These are phyloP conservation scores for Daldinia decipiens DNA, from an alignment of 495 filamentous ascomycete genomes.

Conservation along the genomic window DNA sequence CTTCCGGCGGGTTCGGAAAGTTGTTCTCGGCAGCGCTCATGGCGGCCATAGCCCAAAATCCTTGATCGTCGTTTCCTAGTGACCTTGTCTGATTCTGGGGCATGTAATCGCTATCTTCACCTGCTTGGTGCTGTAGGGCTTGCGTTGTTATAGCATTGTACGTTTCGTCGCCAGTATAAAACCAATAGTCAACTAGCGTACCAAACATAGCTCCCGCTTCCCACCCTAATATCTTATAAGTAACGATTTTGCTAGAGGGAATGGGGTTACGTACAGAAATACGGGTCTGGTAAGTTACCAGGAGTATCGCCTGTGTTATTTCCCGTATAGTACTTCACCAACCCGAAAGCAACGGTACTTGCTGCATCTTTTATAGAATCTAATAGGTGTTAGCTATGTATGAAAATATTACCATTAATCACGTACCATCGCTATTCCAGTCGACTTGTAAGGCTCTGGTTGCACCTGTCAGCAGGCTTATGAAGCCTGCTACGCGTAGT, in stretches of 20 bases:
- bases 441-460: conserved; percentile 38
- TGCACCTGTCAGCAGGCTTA: conserved; percentile 44
- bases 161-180: conserved; percentile 76
- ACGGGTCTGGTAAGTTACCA: conserved; percentile 77
- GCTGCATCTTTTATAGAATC: conserved; percentile 57
- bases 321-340: conserved; percentile 72
- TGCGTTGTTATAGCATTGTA: conserved; percentile 77
- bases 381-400: conserved; percentile 29
- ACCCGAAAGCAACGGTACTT: conserved; percentile 57
- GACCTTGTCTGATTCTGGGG: conserved; percentile 82
- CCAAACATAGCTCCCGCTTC: conserved; percentile 81
- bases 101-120: conserved; percentile 76
- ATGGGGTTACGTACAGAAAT: conserved; percentile 65
- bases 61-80: conserved; percentile 85
- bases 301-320: conserved; percentile 75
- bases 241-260: background rate
- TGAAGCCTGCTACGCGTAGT: conserved; percentile 32
- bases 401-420: background rate
- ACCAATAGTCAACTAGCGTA: conserved; percentile 84
- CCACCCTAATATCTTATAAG: conserved; percentile 65
- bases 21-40: conserved; percentile 85
- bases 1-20: conserved; percentile 71
- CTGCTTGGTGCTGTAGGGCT: conserved; percentile 76
- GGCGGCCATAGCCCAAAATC: conserved; percentile 85
- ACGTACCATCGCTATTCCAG: conserved; percentile 32